A percentile compares a stretch with the other conserved stretches of the same genome.
Conservation (phyloP, 139 green algal genomes). For the Chlorella sp. region DNA sequence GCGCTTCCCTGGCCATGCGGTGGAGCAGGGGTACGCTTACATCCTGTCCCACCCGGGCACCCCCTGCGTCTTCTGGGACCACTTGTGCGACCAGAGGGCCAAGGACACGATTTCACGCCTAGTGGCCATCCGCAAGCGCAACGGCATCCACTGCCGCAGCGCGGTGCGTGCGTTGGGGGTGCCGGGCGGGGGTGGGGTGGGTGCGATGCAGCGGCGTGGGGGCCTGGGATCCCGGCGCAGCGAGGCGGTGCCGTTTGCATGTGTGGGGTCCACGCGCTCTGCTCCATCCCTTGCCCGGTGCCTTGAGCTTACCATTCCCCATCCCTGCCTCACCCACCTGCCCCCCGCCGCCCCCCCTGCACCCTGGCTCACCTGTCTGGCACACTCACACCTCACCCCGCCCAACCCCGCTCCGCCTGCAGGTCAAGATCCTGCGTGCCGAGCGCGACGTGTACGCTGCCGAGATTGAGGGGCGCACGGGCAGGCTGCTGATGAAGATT, state of each 20-base stretch:
- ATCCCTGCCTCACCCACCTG: not conserved
- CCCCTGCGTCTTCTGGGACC: conserved; percentile 84
- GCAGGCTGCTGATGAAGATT: conserved; percentile 77
- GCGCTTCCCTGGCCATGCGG: conserved; percentile 77
- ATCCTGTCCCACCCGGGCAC: conserved; percentile 94
- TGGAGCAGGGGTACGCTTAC: conserved; percentile 91
- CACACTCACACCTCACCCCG: not conserved
- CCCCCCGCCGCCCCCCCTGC: not conserved
- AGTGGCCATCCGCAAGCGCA: conserved; percentile 48
- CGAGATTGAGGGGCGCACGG: conserved; percentile 69
- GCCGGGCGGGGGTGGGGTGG: not conserved
- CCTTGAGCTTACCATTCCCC: too few species aligned
- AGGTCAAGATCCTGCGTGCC: conserved; percentile 73
- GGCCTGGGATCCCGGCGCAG: too few species aligned
- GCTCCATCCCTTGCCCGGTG: too few species aligned
- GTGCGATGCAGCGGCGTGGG: too few species aligned
- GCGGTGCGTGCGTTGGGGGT: not conserved
- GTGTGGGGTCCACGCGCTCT: too few species aligned
- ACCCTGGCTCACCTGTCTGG: not conserved
- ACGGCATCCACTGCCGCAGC: conserved; percentile 76
- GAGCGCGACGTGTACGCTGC: conserved; percentile 81
- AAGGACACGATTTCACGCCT: conserved; percentile 55
- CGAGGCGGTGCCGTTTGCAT: too few species aligned
- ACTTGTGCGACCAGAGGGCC: conserved; percentile 67
- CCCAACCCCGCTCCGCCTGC: not conserved